These are phyloP conservation scores for Exophiala mesophila DNA, from an alignment of 2,329 filamentous ascomycete genomes.

Conservation along the genomic window DNA sequence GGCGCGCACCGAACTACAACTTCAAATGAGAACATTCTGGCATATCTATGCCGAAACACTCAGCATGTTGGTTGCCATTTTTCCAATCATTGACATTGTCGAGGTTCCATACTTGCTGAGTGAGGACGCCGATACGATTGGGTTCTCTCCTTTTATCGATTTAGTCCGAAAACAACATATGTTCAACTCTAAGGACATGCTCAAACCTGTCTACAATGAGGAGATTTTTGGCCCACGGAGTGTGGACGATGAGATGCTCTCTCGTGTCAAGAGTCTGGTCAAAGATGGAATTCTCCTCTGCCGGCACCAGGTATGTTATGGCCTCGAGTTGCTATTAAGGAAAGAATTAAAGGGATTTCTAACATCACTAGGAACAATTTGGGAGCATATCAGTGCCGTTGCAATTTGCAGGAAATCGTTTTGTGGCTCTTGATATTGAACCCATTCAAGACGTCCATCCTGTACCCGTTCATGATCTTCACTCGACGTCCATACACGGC, in stretches of 20 bases:
- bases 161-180: constrained; percentile 33
- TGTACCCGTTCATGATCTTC: neutral
- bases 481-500: constrained; percentile 18
- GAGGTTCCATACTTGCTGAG: constrained; percentile 59
- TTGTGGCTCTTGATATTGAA: constrained; percentile 10
- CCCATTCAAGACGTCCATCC: neutral
- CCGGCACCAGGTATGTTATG: constrained; percentile 41
- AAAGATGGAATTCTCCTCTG: constrained; percentile 57
- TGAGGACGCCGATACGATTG: constrained; percentile 63
- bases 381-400: constrained; percentile 12
- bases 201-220: constrained; percentile 38
- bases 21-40: constrained; percentile 60
- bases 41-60: constrained; percentile 60
- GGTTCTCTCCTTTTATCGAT: constrained; percentile 57
- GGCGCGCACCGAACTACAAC: constrained; percentile 50
- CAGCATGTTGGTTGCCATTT: constrained; percentile 55
- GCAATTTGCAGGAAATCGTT: constrained; percentile 12
- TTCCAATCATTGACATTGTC: constrained; percentile 53
- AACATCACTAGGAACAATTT: constrained; percentile 14
- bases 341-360: constrained; percentile 8
- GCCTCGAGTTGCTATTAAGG: neutral
- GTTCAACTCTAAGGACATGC: constrained; percentile 47
- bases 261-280: constrained; percentile 59
- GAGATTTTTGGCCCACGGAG: constrained; percentile 10
- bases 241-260: constrained; percentile 61